Evolutionary conservation across 129 eudicot genomes (phyloP).

Genomic region (Dittrichia graveolens): DNA sequence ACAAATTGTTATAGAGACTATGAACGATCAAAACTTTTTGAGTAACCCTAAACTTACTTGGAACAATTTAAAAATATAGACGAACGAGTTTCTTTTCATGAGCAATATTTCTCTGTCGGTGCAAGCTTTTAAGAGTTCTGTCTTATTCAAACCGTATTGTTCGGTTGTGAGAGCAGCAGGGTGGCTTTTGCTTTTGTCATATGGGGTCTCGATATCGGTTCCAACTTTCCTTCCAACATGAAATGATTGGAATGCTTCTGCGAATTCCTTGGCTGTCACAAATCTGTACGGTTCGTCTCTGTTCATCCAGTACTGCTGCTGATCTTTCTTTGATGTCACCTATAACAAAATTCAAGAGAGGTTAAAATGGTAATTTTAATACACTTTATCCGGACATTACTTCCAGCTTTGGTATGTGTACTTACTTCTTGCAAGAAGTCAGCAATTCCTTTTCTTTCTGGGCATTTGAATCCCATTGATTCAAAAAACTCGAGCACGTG

Average conservation of each 20-base stretch:
- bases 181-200: conserved; percentile 59
- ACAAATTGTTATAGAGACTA: not conserved
- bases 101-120: conserved; percentile 54
- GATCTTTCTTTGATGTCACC: conserved; percentile 87
- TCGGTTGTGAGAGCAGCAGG: conserved; percentile 69
- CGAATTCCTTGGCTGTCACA: conserved; percentile 55
- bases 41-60: conserved; percentile 44
- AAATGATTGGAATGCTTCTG: conserved; percentile 60
- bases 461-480: conserved; percentile 68
- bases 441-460: conserved; percentile 63
- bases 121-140: conserved; percentile 59
- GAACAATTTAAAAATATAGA: conserved; percentile 47
- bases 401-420: not conserved
- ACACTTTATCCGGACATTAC: not conserved
- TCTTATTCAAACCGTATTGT: conserved; percentile 52
- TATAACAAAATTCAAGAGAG: conserved; percentile 17
- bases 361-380: conserved; percentile 8
- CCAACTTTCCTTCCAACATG: conserved; percentile 47
- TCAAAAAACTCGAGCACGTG: conserved; percentile 67
- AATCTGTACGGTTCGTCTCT: conserved; percentile 54
- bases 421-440: conserved; percentile 80
- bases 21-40: not conserved
- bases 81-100: conserved; percentile 71
- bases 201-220: conserved; percentile 46
- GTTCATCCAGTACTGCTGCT: conserved; percentile 57